Percentiles rank a stretch among this genome's conserved stretches.
Evolutionary conservation across 306 rosid species (phyloP).

Genomic region (Carpinus viminea): DNA sequence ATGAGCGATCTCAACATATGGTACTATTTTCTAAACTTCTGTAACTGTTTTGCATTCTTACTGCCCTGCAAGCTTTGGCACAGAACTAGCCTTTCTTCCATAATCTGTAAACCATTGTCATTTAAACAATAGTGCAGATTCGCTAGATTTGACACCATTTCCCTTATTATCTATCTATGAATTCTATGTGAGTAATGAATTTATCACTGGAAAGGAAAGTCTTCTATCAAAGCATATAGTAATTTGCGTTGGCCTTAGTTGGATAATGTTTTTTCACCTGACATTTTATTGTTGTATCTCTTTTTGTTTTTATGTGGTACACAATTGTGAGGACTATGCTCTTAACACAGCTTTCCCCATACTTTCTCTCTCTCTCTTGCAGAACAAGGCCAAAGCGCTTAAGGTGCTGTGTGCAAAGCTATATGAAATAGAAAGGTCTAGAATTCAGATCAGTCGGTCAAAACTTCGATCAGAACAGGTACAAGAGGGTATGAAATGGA

Average conservation of each 20-base stretch:
- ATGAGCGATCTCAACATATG: slow-evolving; percentile 92
- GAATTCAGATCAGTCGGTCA: slow-evolving; percentile 65
- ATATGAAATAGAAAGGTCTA: slow-evolving; percentile 78
- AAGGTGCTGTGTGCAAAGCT: slow-evolving; percentile 84
- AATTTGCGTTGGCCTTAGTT: background rate
- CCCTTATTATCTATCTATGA: background rate
- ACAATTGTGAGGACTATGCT: background rate
- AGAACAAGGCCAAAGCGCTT: slow-evolving; percentile 94
- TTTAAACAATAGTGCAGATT: background rate
- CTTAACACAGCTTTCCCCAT: background rate
- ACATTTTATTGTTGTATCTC: background rate
- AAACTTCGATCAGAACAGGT: slow-evolving; percentile 88
- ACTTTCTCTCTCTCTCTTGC: slow-evolving; percentile 13
- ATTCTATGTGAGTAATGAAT: background rate
- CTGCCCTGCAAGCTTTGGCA: slow-evolving; percentile 18
- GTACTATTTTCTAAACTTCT: slow-evolving; percentile 38
- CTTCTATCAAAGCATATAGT: background rate
- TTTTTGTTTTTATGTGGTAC: background rate
- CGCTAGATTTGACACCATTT: background rate
- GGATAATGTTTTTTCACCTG: background rate
- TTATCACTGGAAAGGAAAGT: background rate
- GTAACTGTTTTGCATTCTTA: background rate
- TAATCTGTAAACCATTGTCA: background rate
- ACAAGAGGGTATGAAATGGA: slow-evolving; percentile 1
- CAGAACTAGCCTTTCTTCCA: background rate